Base-by-base conservation (phyloP, 768 basidiomycete species). In the Mycena galopus region DNA sequence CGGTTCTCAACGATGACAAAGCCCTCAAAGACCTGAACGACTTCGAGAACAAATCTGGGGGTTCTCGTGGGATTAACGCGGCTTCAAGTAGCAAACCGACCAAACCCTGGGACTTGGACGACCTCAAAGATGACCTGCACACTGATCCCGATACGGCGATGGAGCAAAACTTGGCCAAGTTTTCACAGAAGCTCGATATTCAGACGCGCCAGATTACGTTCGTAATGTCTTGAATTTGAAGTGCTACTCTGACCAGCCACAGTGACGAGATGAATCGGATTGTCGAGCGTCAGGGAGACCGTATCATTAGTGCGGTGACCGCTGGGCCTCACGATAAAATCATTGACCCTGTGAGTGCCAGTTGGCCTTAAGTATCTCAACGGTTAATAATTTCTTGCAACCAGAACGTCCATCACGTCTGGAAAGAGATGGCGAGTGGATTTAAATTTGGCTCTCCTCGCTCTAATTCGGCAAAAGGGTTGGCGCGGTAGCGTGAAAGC, bases 401-500 rank as follows among this genome's bases (percentile, higher is more conserved):
- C 27, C 42, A 72, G 67, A 61, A 73, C 35, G 67, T 73, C 5
- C 72, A 73, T 19, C 33, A 4, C 5, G 37, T 73, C 2, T 73
- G 72, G 72, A 69, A 73, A 37, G 72, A 73, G n/a, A 69, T 69
- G 67, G 66, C 58, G 12, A 37, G 35, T 25, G 33, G n/a, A 4
- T 23, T 6, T 4, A n/a, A 25, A 35, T 39, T 23, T 8, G 7
- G n/a, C n/a, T 4, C 33, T 37, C 14, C 47, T 32, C 21, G 7
- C n/a, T 55, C n/a, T 65, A 50, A 29, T n/a, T 50, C 19, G 7
- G 42, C 51, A 32, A 3, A 7, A 85, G 85, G 78, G 81, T 21
- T 84, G 84, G 82, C 77, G 77, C 16, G 79, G 81, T 1, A 84
- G 80, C 59, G 85, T 86, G 51, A 84, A 86, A 65, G 80, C 84